Percentiles rank a stretch among this genome's conserved stretches.
phyloP scores from a whole-genome alignment of 2,329 filamentous ascomycete genomes.

The Bipolaris bicolor region DNA sequence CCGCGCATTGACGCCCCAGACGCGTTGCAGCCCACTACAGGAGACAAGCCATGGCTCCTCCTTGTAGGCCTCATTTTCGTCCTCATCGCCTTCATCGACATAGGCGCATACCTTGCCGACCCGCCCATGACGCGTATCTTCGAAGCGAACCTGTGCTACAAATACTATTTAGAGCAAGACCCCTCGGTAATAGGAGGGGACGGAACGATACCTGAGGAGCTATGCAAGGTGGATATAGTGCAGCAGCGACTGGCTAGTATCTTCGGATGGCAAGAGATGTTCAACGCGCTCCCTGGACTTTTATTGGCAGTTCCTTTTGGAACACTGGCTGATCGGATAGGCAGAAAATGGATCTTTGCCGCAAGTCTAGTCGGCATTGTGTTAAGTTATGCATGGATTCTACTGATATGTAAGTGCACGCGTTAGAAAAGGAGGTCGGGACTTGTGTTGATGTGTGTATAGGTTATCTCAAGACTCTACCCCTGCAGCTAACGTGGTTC shows the following conservation, averaged over 20 bases:
- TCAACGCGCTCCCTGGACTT: slow-evolving; percentile 53
- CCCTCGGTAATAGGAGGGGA: slow-evolving; percentile 51
- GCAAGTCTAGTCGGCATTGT: slow-evolving; percentile 53
- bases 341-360: slow-evolving; percentile 54
- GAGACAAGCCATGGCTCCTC: slow-evolving; percentile 42
- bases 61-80: slow-evolving; percentile 47
- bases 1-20: slow-evolving; percentile 15
- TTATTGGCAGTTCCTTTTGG: slow-evolving; percentile 58
- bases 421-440: neutral
- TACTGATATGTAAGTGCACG: slow-evolving; percentile 39
- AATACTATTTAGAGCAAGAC: slow-evolving; percentile 53
- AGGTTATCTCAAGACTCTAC: slow-evolving; percentile 48
- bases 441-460: slow-evolving; percentile 8
- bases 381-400: slow-evolving; percentile 38
- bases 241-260: slow-evolving; percentile 58
- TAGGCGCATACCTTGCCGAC: slow-evolving; percentile 53
- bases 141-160: slow-evolving; percentile 57
- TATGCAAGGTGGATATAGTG: slow-evolving; percentile 58
- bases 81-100: slow-evolving; percentile 54
- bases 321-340: slow-evolving; percentile 56
- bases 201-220: slow-evolving; percentile 54
- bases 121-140: slow-evolving; percentile 57
- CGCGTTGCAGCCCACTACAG: slow-evolving; percentile 1
- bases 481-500: slow-evolving; percentile 57
- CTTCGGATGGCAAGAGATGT: slow-evolving; percentile 58